Evolutionary conservation across 495 filamentous ascomycete species (phyloP).

Genomic region (Venustampulla echinocandica): DNA sequence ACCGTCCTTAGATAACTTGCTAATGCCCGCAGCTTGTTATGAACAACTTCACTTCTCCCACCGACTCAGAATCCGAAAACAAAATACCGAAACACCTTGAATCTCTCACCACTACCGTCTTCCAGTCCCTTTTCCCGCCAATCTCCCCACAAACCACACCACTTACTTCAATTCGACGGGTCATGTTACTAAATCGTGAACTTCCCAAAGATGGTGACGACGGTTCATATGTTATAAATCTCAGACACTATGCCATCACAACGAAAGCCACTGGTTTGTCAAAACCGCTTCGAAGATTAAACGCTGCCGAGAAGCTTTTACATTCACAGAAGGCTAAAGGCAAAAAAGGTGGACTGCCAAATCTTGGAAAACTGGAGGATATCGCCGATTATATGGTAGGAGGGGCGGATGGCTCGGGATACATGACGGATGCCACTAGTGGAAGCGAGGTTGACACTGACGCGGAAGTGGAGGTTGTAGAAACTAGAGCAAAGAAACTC

Average conservation of each 20-base stretch:
- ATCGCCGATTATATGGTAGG: constrained; percentile 92
- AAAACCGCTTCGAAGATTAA: constrained; percentile 69
- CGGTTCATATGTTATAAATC: constrained; percentile 73
- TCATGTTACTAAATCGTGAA: constrained; percentile 85
- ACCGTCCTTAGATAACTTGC: constrained; percentile 11
- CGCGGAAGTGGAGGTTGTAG: constrained; percentile 86
- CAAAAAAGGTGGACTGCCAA: constrained; percentile 63
- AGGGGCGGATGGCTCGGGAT: constrained; percentile 67
- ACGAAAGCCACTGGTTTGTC: constrained; percentile 81
- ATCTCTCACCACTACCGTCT: constrained; percentile 83
- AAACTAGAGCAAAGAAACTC: constrained; percentile 59
- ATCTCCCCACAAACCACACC: constrained; percentile 90
- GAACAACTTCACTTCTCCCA: constrained; percentile 81
- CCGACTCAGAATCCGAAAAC: constrained; percentile 49
- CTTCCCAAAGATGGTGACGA: constrained; percentile 42
- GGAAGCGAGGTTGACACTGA: constrained; percentile 91
- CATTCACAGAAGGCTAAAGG: constrained; percentile 48
- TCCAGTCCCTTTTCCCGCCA: constrained; percentile 92
- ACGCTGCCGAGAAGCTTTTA: constrained; percentile 71
- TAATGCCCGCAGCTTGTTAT: constrained; percentile 63
- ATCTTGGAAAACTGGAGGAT: constrained; percentile 83
- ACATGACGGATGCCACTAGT: constrained; percentile 72
- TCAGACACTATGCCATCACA: constrained; percentile 90
- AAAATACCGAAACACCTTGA: constrained; percentile 81
- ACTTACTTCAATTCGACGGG: constrained; percentile 76